A percentile compares a stretch with the other conserved stretches of the same genome.
phyloP scores from a whole-genome alignment of 352 stramenopile genomes.

The Globisporangium perplexum region DNA sequence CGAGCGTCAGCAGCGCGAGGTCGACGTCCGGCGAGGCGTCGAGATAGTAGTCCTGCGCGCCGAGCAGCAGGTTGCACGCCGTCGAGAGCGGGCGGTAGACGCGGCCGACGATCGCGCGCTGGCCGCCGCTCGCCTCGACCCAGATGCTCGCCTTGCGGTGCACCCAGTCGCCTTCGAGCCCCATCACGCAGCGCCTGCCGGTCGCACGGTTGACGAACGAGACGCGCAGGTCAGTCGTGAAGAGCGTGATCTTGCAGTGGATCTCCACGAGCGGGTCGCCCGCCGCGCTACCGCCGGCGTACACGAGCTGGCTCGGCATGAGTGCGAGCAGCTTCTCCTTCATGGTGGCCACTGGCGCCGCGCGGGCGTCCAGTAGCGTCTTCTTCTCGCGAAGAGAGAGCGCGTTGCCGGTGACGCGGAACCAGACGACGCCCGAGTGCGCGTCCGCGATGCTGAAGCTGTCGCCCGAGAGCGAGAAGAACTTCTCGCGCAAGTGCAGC shows the following conservation, averaged over 20 bases:
- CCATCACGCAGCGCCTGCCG: conserved; percentile 11
- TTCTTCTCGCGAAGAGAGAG: conserved; percentile 18
- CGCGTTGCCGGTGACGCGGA: conserved; percentile 16
- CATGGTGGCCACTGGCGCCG: conserved; percentile 17
- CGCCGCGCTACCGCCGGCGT: conserved; percentile 2
- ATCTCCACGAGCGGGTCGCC: conserved; percentile 12
- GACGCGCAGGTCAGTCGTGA: conserved; percentile 13
- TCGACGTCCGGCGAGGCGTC: conserved; percentile 12
- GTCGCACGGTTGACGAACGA: conserved; percentile 16
- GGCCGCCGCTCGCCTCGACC: conserved; percentile 13
- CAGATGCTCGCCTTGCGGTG: conserved; percentile 19
- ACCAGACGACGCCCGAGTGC: conserved; percentile 9
- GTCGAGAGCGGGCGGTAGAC: conserved; percentile 17
- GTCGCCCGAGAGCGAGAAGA: conserved; percentile 18
- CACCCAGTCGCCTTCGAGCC: conserved; percentile 19
- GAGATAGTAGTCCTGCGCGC: conserved; percentile 19
- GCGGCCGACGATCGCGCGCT: conserved; percentile 10
- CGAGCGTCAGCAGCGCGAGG: conserved; percentile 11
- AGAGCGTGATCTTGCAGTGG: conserved; percentile 14
- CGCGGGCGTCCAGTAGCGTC: conserved; percentile 18
- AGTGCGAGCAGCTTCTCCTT: conserved; percentile 13
- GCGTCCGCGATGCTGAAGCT: conserved; percentile 22
- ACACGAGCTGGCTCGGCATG: conserved; percentile 17
- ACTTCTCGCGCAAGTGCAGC: conserved; percentile 22
- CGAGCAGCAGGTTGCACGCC: conserved; percentile 11